Base-by-base conservation (phyloP, 2,329 filamentous ascomycete genomes). In the Alternaria consortialis region DNA sequence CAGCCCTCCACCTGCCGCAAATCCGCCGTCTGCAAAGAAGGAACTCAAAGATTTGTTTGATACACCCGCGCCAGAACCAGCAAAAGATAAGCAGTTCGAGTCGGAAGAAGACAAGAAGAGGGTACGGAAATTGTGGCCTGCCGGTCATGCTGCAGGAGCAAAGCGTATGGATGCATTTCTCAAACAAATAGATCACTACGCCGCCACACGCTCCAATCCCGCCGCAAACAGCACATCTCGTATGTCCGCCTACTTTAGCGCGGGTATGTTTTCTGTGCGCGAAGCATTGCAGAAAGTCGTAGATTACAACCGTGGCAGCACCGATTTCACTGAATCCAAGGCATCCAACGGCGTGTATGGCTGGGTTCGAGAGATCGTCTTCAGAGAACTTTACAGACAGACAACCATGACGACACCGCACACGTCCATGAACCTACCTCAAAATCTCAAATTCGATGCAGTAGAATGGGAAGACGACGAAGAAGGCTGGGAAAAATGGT, bases 331-430 rank as follows among this genome's bases (percentile, higher is more conserved):
- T 48, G 71, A 76, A 51, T 69, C 71, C 6, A 77, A 79, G 8
- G 65, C 74, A 5, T 75, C 73, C 11, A 63, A 77, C 0, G 81
- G 80, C 4, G 74, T 81, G 11, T 74, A 78, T 36, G 68, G 77
- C 8, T 85, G 83, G 83, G 82, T 85, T 1, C 82, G 83, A 9
- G 83, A 85, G 66, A 77, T 85, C 52, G 82, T 83, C 3, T 85
- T 85, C 66, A 79, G 83, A 1, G 83, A 85, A 62, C 77, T 84
- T 25, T 85, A 85, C 68, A 76, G 83, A 12, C 83, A 85, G 55
- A 81, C 81, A 4, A 81, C 79, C 6, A 69, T 84, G 55, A 76
- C 73, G 11, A 82, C 80, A 0, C 83, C 83, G 0, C 83, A 85
- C 57, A 83, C 79, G 4, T 74, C 75, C 15, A 84, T 85, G 82